These are phyloP conservation scores for Fraxinus floribunda DNA, from an alignment of 305 asterid species.

Conservation along the genomic window DNA sequence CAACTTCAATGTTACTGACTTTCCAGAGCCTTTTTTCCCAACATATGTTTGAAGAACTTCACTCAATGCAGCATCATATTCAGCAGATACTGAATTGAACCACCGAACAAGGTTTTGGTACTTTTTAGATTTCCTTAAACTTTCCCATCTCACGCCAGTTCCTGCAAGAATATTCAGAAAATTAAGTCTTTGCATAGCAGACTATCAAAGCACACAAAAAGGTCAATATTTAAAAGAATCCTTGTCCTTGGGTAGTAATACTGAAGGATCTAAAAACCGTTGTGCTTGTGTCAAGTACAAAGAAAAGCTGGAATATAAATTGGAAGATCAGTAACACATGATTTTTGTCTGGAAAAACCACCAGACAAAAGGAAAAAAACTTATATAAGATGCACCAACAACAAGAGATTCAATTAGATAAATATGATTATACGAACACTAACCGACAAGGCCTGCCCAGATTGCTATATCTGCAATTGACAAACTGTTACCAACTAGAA, in stretches of 20 bases:
- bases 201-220: not conserved
- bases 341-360: not conserved
- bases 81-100: constrained; percentile 72
- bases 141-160: constrained; percentile 87
- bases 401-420: not conserved
- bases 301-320: not conserved
- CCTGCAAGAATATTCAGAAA: constrained; percentile 38
- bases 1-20: constrained; percentile 48
- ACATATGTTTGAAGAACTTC: constrained; percentile 49
- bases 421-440: not conserved
- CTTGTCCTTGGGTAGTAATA: not conserved
- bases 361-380: not conserved
- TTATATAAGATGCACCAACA: not conserved
- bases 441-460: constrained; percentile 90
- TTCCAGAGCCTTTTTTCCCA: constrained; percentile 59
- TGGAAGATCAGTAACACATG: not conserved
- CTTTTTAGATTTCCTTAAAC: constrained; percentile 78
- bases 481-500: constrained; percentile 60
- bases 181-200: not conserved
- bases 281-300: constrained; percentile 4
- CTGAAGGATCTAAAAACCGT: not conserved
- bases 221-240: not conserved
- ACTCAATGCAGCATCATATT: constrained; percentile 51
- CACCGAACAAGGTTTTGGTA: constrained; percentile 83
- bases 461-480: constrained; percentile 82